Evolutionary conservation across 2,329 filamentous ascomycete genomes (phyloP), one percentile per base, ranked within the genome.

Genomic region (Apiospora pterosperma): DNA sequence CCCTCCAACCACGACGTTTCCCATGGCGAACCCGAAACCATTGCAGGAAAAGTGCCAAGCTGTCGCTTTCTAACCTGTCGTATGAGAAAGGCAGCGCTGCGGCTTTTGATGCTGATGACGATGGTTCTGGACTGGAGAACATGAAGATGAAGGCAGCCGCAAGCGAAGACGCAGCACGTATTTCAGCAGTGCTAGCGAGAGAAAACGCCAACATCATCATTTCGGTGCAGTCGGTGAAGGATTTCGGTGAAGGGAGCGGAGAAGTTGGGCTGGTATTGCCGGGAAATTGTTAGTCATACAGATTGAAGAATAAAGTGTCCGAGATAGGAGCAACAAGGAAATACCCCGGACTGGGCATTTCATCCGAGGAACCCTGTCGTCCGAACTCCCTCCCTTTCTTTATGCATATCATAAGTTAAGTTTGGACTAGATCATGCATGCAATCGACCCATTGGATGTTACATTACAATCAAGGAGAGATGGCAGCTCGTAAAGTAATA

Each of bases 61-160:
- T 41, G 10, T 60, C 36, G 3, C 38, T 38, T 55, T 19, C 25
- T 10, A 28, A 55, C 25, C 3, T 34, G 28, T 34, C 48, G 8
- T 55, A 34, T 34, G 48, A 11, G 48, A 34, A 55, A 55, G 48
- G 48, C 16, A n/a, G 2, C 28, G 28, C 28, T 5, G 28, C 34
- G 28, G 1, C 8, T n/a, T 16, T 8, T 2, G 14, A 10, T 4
- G 25, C n/a, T 55, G 38, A 11, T 3, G 8, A 4, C 48, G 21
- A 55, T 39, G 38, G 28, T 4, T n/a, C 34, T 21, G 58, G 34
- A n/a, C 8, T 38, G n/a, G 34, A 60, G 16, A 55, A 7, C 2
- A 11, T 55, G 28, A n/a, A n/a, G 16, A 55, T 55, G 48, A 70
- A 69, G 28, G 68, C 72, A 2, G 74, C 73, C 1, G 76, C 76